These are phyloP conservation scores for Zymoseptoria ardabiliae DNA, from an alignment of 2,329 filamentous ascomycete genomes.

Conservation along the genomic window DNA sequence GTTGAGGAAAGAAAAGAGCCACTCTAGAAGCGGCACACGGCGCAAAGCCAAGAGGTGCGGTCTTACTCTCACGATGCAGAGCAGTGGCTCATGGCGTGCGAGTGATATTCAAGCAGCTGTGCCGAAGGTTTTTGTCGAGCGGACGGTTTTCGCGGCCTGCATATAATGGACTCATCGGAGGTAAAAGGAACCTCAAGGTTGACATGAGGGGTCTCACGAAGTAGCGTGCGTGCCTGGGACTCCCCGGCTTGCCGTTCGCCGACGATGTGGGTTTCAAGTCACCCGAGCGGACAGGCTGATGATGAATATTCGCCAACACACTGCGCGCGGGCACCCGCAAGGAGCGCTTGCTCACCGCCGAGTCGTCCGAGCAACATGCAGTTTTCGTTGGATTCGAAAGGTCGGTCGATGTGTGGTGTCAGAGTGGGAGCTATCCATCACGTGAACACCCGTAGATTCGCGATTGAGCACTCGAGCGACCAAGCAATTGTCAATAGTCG, in stretches of 20 bases:
- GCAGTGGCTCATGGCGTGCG: not conserved
- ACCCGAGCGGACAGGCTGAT: constrained; percentile 4
- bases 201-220: not conserved
- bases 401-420: not conserved
- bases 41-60: not conserved
- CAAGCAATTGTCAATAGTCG: not conserved
- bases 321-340: not conserved
- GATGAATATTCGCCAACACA: not conserved
- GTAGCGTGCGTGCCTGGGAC: not conserved
- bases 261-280: constrained; percentile 4
- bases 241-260: not conserved
- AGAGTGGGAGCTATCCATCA: not conserved
- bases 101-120: not conserved
- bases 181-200: not conserved
- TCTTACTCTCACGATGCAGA: not conserved
- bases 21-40: not conserved
- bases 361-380: constrained; percentile 3
- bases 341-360: constrained; percentile 2
- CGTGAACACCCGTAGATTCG: not conserved
- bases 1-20: not conserved
- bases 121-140: not conserved
- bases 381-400: not conserved
- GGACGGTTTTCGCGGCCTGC: not conserved
- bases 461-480: not conserved
- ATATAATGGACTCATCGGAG: not conserved